These are phyloP conservation scores for Scenedesmus sp. DNA, from an alignment of 163 green algal genomes.

Conservation along the genomic window DNA sequence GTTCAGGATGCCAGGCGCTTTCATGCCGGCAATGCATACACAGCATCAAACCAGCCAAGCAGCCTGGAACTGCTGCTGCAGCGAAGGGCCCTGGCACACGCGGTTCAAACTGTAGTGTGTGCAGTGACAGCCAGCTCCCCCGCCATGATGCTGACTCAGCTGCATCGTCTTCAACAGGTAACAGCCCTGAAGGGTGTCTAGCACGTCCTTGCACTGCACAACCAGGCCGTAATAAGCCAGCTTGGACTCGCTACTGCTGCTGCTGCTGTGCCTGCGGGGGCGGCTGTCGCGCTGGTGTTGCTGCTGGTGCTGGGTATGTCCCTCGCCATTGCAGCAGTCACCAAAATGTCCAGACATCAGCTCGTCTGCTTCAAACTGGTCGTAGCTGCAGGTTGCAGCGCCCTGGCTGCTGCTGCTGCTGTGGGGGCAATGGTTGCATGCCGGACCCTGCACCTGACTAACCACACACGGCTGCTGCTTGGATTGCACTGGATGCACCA, in stretches of 20 bases:
- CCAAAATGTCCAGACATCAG: conserved; percentile 31
- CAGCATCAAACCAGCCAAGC: conserved; percentile 23
- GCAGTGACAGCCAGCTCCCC: conserved; percentile 30
- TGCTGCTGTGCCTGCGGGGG: neutral
- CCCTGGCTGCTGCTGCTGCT: conserved; percentile 16
- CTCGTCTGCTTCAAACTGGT: conserved; percentile 11
- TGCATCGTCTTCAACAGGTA: conserved; percentile 52
- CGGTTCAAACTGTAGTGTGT: conserved; percentile 49
- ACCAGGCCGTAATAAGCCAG: conserved; percentile 36
- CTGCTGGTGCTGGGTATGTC: neutral
- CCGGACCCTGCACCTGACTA: neutral
- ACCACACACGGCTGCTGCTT: conserved; percentile 42
- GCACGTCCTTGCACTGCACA: conserved; percentile 20
- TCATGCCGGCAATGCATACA: neutral
- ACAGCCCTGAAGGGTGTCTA: conserved; percentile 33
- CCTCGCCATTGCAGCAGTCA: conserved; percentile 30
- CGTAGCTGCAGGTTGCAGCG: neutral
- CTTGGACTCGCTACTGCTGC: neutral
- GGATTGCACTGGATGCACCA: conserved; percentile 42
- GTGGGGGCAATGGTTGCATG: conserved; percentile 27
- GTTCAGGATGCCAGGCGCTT: neutral
- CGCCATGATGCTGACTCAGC: conserved; percentile 13
- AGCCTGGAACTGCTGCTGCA: conserved; percentile 51
- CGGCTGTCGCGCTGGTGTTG: neutral
- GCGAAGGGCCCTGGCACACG: conserved; percentile 38